Percentiles rank a stretch among this genome's conserved stretches.
These are phyloP conservation scores for Xylaria intraflava DNA, from an alignment of 495 filamentous ascomycete species.

Conservation along the genomic window DNA sequence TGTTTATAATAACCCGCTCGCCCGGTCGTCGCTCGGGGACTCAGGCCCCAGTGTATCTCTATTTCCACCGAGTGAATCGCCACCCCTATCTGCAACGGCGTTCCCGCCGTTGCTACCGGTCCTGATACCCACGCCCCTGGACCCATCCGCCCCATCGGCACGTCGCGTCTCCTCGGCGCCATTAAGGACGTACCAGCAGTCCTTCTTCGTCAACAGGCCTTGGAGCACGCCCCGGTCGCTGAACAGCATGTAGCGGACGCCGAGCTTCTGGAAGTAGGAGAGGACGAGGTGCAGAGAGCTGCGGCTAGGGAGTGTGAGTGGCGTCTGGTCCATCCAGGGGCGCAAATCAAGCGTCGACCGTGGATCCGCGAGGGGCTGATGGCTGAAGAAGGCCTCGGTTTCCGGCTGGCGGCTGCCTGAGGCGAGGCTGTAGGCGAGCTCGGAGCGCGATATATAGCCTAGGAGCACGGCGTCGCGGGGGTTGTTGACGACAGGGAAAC, in stretches of 20 bases:
- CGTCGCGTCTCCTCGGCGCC: conserved; percentile 59
- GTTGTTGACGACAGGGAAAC: conserved; percentile 85
- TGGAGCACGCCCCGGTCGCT: conserved; percentile 71
- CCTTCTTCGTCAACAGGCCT: conserved; percentile 93
- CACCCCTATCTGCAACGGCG: background rate
- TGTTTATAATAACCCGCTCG: conserved; percentile 21
- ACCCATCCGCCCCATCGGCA: conserved; percentile 13
- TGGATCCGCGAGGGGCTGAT: conserved; percentile 75
- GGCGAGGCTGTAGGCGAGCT: conserved; percentile 75
- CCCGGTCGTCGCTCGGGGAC: conserved; percentile 15
- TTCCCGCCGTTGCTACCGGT: background rate
- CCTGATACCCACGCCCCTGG: conserved; percentile 1
- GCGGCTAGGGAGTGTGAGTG: conserved; percentile 75
- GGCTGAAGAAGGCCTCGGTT: conserved; percentile 77
- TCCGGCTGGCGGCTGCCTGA: conserved; percentile 55
- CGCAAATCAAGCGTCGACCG: conserved; percentile 75
- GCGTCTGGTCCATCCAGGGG: conserved; percentile 98
- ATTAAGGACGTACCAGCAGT: conserved; percentile 91
- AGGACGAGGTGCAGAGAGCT: conserved; percentile 73
- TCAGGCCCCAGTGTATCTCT: background rate
- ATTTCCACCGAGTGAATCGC: background rate
- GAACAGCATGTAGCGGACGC: conserved; percentile 85
- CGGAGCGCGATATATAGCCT: conserved; percentile 90
- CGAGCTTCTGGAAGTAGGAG: conserved; percentile 88
- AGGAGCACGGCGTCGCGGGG: conserved; percentile 66